Evolutionary conservation across 2,329 filamentous ascomycete genomes (phyloP).

Genomic region (Aspergillus sp.): DNA sequence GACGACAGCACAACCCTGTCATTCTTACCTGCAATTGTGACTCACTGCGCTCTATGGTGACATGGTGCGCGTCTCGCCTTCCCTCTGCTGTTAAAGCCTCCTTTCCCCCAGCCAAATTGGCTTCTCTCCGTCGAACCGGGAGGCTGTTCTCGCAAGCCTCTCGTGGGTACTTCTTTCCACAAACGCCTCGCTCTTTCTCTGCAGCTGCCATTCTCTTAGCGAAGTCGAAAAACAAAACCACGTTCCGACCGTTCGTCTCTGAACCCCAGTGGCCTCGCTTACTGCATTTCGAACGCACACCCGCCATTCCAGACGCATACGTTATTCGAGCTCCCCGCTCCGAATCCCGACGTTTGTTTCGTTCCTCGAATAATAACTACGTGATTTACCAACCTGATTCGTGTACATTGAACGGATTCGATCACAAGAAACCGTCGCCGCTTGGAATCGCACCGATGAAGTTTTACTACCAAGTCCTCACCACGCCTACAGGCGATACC

Average conservation of each 20-base stretch:
- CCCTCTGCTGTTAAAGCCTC: background rate
- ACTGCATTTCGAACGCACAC: background rate
- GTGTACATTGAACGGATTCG: slow-evolving; percentile 9
- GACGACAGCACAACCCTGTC: background rate
- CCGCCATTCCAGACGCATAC: slow-evolving; percentile 1
- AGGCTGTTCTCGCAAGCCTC: slow-evolving; percentile 22
- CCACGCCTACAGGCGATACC: slow-evolving; percentile 81
- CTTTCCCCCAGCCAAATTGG: slow-evolving; percentile 26
- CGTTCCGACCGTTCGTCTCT: background rate
- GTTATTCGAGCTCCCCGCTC: slow-evolving; percentile 11
- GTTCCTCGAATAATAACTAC: slow-evolving; percentile 9
- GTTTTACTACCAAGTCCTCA: slow-evolving; percentile 66
- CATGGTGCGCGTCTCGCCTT: background rate
- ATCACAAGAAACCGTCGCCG: slow-evolving; percentile 2
- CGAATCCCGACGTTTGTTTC: background rate
- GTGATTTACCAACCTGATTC: slow-evolving; percentile 17
- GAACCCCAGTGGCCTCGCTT: background rate
- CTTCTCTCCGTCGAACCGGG: slow-evolving; percentile 26
- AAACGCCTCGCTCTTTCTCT: background rate
- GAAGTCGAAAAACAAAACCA: background rate
- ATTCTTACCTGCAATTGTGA: slow-evolving; percentile 1
- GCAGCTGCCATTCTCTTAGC: background rate
- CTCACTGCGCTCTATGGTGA: slow-evolving; percentile 1
- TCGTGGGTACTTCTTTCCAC: slow-evolving; percentile 11
- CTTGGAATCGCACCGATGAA: slow-evolving; percentile 52